Evolutionary conservation across 345 rosid genomes (phyloP).

Genomic region (Gossypium anomalum): DNA sequence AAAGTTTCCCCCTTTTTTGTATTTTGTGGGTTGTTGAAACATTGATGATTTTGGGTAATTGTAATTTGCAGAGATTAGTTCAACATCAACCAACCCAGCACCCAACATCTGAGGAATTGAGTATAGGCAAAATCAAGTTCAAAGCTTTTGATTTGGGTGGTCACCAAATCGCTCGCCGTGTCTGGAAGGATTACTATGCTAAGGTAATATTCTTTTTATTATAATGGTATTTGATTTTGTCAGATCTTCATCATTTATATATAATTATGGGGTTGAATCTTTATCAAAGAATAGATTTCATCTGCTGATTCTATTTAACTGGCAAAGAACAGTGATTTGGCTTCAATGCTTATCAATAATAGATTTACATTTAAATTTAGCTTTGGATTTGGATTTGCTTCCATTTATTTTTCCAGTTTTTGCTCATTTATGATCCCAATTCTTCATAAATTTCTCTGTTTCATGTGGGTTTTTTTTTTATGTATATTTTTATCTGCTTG

Average conservation of each 20-base stretch:
- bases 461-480: neutral
- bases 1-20: neutral
- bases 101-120: conserved; percentile 74
- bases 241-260: neutral
- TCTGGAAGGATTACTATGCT: conserved; percentile 78
- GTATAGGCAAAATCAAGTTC: conserved; percentile 77
- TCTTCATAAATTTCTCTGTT: neutral
- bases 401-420: neutral
- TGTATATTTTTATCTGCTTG: neutral
- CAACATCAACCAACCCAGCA: conserved; percentile 79
- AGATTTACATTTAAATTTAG: too few species aligned
- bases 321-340: neutral
- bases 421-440: neutral
- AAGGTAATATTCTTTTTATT: conserved; percentile 34
- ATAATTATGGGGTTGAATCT: neutral
- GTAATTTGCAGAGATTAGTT: conserved; percentile 53
- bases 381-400: neutral
- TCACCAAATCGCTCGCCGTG: conserved; percentile 76
- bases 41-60: conserved; percentile 4
- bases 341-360: neutral
- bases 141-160: conserved; percentile 86
- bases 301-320: neutral
- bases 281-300: neutral
- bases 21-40: neutral
- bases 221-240: neutral